A percentile compares a stretch with the other conserved stretches of the same genome.
Evolutionary conservation across 129 eudicot species (phyloP).

Genomic region (Pulicaria dysenterica): DNA sequence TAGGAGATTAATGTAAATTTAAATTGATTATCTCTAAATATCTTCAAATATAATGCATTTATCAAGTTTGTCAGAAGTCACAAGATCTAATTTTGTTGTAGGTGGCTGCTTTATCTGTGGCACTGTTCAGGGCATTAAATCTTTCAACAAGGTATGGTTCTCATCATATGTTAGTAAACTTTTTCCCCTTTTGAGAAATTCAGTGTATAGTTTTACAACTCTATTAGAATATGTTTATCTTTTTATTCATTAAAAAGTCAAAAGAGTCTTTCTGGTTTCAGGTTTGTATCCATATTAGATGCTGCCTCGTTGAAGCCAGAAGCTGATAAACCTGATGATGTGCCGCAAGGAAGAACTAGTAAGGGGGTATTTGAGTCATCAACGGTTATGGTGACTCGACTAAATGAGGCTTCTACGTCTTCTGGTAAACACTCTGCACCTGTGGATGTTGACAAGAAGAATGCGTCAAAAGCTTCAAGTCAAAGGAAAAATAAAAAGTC

Average conservation of each 20-base stretch:
- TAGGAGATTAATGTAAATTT: background rate
- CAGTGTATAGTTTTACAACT: background rate
- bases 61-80: background rate
- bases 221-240: background rate
- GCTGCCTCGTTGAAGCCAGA: conserved; percentile 81
- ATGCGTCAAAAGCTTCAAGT: conserved; percentile 26
- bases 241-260: background rate
- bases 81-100: conserved; percentile 33
- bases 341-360: conserved; percentile 32
- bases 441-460: conserved; percentile 31
- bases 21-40: background rate
- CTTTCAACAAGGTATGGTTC: conserved; percentile 67
- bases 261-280: conserved; percentile 34
- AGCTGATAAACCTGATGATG: conserved; percentile 51
- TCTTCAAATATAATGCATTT: conserved; percentile 2
- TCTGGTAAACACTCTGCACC: conserved; percentile 30
- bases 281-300: conserved; percentile 87
- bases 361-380: conserved; percentile 69
- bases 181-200: too few relatives aligned
- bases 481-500: conserved; percentile 35
- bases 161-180: background rate
- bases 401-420: conserved; percentile 47
- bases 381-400: conserved; percentile 76
- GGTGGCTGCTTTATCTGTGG: conserved; percentile 92
- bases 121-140: conserved; percentile 81